Percentiles rank a stretch among this genome's conserved stretches.
These are phyloP conservation scores for barrel medic (Medicago truncatula) DNA, from an alignment of 306 rosid species.

Conservation along the genomic window MtrunA17r5.0-ANR NC_053046.1:36910501-36911000, in stretches of 20 bases:
- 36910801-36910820: slow-evolving; percentile 97
- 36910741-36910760: slow-evolving; percentile 58
- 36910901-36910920: slow-evolving; percentile 33
- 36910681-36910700: slow-evolving; percentile 35
- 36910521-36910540: too few relatives aligned
- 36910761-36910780: slow-evolving; percentile 96
- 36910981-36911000: slow-evolving; percentile 14
- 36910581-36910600: too few relatives aligned
- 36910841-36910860: slow-evolving; percentile 62
- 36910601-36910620: too few relatives aligned
- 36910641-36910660: too few relatives aligned
- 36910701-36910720: slow-evolving; percentile 26
- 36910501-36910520: too few relatives aligned
- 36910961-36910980: slow-evolving; percentile 25
- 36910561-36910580: too few relatives aligned
- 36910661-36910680: not conserved
- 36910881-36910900: slow-evolving; percentile 8
- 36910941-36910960: slow-evolving; percentile 21
- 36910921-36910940: slow-evolving; percentile 6
- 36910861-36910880: slow-evolving; percentile 25
- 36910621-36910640: too few relatives aligned
- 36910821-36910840: slow-evolving; percentile 90
- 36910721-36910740: slow-evolving; percentile 32
- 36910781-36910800: slow-evolving; percentile 87
- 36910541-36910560: too few relatives aligned